A percentile compares a stretch with the other conserved stretches of the same genome.
These are phyloP conservation scores for Geotrichum macrosporum DNA, from an alignment of 1,139 yeast genomes.

Conservation along the genomic window DNA sequence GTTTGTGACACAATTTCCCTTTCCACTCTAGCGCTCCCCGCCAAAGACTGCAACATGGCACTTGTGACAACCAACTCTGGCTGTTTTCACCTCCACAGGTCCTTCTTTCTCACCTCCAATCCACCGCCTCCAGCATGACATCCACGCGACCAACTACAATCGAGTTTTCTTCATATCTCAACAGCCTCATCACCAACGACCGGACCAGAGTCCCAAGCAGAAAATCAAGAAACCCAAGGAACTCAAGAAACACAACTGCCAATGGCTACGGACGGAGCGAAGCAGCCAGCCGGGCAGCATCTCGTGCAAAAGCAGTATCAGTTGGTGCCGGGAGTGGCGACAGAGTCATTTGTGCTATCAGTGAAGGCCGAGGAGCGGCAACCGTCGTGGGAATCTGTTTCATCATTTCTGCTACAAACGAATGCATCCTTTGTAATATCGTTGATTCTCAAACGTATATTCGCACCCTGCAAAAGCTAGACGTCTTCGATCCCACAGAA, in stretches of 20 bases:
- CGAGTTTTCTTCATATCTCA: constrained; percentile 12
- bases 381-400: constrained; percentile 42
- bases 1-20: not conserved
- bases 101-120: too few species aligned
- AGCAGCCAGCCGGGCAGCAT: constrained; percentile 10
- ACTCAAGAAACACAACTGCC: too few species aligned
- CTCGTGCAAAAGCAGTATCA: constrained; percentile 13
- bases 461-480: constrained; percentile 44
- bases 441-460: constrained; percentile 47
- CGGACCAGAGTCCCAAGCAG: not conserved
- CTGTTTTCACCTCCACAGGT: not conserved
- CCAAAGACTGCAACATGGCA: too few species aligned
- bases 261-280: constrained; percentile 1
- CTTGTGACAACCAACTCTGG: too few species aligned
- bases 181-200: constrained; percentile 11
- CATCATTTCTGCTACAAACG: constrained; percentile 37
- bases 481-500: constrained; percentile 40
- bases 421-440: constrained; percentile 34
- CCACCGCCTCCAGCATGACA: too few species aligned
- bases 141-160: constrained; percentile 5
- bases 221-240: too few species aligned
- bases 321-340: constrained; percentile 19
- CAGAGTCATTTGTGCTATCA: constrained; percentile 35
- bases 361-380: constrained; percentile 36
- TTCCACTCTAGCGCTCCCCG: not conserved